Percentiles rank a stretch among this genome's conserved stretches.
Evolutionary conservation across 1,284 basidiomycete species (phyloP).

Genomic region (Hypsizygus ulmarius): DNA sequence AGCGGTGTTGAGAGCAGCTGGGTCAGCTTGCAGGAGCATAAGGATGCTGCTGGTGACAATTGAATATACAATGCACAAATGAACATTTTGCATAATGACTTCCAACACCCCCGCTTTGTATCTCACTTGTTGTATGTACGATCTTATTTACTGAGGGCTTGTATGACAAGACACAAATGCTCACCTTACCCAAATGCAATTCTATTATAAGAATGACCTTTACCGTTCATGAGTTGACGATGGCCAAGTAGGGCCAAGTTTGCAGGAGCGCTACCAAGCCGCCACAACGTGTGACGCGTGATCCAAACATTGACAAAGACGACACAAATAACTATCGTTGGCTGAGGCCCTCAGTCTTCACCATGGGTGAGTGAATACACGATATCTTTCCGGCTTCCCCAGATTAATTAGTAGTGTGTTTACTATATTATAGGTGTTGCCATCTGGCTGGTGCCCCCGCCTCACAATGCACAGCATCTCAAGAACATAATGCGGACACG

Average conservation of each 20-base stretch:
- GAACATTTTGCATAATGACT: background rate
- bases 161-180: slow-evolving; percentile 14
- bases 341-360: no score
- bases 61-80: background rate
- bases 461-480: slow-evolving; percentile 38
- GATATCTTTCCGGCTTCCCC: no score
- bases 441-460: slow-evolving; percentile 62
- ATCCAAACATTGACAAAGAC: no score
- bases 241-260: no score
- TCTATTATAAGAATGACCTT: background rate
- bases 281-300: no score
- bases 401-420: no score
- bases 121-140: slow-evolving; percentile 3
- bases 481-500: slow-evolving; percentile 41
- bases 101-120: background rate
- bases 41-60: background rate
- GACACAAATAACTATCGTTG: no score
- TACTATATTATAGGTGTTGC: slow-evolving; percentile 45
- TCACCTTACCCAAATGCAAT: slow-evolving; percentile 1
- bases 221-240: no score
- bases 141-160: slow-evolving; percentile 4
- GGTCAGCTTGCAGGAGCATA: slow-evolving; percentile 52
- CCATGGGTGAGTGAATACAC: no score
- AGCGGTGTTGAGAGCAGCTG: slow-evolving; percentile 63
- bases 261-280: no score